Base-by-base conservation (phyloP, 1,139 yeast genomes). In the Pichia sp. region DNA sequence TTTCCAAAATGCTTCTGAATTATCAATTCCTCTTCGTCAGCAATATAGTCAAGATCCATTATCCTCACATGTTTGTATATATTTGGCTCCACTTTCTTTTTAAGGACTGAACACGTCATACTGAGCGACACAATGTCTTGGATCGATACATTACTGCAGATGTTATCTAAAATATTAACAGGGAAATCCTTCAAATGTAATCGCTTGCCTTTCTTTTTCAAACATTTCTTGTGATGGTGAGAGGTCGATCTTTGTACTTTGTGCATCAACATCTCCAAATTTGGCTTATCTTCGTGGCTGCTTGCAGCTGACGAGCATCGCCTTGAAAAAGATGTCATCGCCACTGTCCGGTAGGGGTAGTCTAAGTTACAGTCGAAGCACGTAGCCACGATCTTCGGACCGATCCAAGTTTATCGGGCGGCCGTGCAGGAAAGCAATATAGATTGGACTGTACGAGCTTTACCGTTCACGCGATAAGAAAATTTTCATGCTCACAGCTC, bases 1-100 rank as follows among this genome's bases (percentile, higher is more conserved):
- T 19, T 44, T 26, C 59, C 55, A 43, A 54, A 54, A 49, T 59
- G 61, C 26, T 52, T 52, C 26, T 59, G 61, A 16, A 59, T 59
- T n/a, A 57, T 48, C 8, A 57, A 30, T 43, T 59, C 61, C 45
- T 59, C 62, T 31, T 54, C 54, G 36, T 58, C 60, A 4, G 45
- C 52, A 4, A 52, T 50, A 11, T 51, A 54, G 23, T 54, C 54
- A 23, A 51, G 51, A 34, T 57, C 61, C 23, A 51, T 23, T 19
- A 59, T 56, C 30, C 55, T 44, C 36, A 59, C 40, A 29, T 58
- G 49, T 13, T 46, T 49, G 16, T 59, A 59, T 5, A 59, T 45
- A 26, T 47, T 32, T 2, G 16, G 26, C 8, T 53, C 54, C n/a
- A 54, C 53, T 34, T 52, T 54, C 6, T 29, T 34, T 36, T 53